These are phyloP conservation scores for Azolla pinnata DNA, from an alignment of 75 land plant species.

Conservation along the genomic window DNA sequence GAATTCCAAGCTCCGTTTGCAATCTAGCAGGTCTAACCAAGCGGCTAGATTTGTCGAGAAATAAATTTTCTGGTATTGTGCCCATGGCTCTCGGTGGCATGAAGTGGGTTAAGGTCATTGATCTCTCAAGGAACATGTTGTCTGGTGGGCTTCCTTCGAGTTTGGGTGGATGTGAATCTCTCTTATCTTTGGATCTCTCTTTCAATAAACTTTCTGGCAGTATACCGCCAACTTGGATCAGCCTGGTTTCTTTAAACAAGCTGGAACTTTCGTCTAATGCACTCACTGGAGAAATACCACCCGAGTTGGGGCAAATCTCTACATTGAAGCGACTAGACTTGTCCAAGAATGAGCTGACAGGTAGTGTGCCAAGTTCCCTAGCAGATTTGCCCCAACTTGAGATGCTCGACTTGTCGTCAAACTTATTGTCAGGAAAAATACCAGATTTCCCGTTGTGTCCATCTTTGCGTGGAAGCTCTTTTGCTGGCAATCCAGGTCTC, in stretches of 20 bases:
- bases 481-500: slow-evolving; percentile 4
- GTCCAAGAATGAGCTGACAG: slow-evolving; percentile 16
- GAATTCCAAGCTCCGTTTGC: slow-evolving; percentile 10
- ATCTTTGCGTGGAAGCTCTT: slow-evolving; percentile 5
- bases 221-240: slow-evolving; percentile 12
- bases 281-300: slow-evolving; percentile 19
- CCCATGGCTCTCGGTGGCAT: slow-evolving; percentile 16
- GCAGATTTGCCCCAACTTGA: slow-evolving; percentile 14
- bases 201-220: slow-evolving; percentile 17
- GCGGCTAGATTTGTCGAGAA: slow-evolving; percentile 18
- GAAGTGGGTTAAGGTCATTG: slow-evolving; percentile 12
- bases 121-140: slow-evolving; percentile 19
- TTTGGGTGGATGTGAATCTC: slow-evolving; percentile 18
- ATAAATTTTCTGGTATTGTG: slow-evolving; percentile 19
- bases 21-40: slow-evolving; percentile 8
- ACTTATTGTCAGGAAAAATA: slow-evolving; percentile 15
- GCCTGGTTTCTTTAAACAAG: slow-evolving; percentile 6
- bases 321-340: slow-evolving; percentile 14
- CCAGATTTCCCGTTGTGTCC: slow-evolving; percentile 12
- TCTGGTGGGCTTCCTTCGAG: slow-evolving; percentile 19
- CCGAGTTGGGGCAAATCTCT: slow-evolving; percentile 17
- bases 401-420: slow-evolving; percentile 20
- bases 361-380: slow-evolving; percentile 13
- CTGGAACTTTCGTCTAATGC: slow-evolving; percentile 18
- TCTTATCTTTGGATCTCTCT: slow-evolving; percentile 14